phyloP scores from a whole-genome alignment of 2,329 filamentous ascomycete genomes.

The Cladosporium austrohemisphaericum region DNA sequence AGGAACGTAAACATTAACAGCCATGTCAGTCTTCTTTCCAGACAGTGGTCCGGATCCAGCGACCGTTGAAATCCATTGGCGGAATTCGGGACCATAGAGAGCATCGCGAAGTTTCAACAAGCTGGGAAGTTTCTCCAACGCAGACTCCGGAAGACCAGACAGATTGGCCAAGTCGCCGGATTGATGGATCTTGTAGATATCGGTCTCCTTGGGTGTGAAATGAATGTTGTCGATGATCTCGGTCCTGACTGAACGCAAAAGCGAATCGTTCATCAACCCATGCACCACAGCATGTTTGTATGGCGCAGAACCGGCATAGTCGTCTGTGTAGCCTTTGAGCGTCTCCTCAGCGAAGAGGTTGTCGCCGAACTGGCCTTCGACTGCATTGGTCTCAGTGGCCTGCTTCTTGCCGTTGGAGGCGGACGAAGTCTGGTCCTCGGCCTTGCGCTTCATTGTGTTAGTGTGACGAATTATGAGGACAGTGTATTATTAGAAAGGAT shows the following conservation, averaged over 20 bases:
- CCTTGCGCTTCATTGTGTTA: constrained; percentile 43
- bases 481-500: constrained; percentile 10
- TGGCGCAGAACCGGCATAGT: constrained; percentile 62
- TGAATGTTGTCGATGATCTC: constrained; percentile 89
- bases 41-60: constrained; percentile 83
- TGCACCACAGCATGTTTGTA: constrained; percentile 94
- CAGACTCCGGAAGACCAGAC: constrained; percentile 83
- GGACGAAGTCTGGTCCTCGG: constrained; percentile 27
- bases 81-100: constrained; percentile 85
- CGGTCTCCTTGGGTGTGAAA: constrained; percentile 97
- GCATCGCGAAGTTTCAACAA: constrained; percentile 90
- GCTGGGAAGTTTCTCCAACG: constrained; percentile 80
- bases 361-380: constrained; percentile 59
- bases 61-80: constrained; percentile 81
- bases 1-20: constrained; percentile 96
- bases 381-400: constrained; percentile 33
- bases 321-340: constrained; percentile 56
- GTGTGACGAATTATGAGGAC: neutral
- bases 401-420: constrained; percentile 39
- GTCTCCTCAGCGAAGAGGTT: constrained; percentile 62
- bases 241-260: constrained; percentile 79
- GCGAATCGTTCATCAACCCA: constrained; percentile 70
- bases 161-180: constrained; percentile 96
- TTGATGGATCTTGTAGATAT: constrained; percentile 99
- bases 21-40: constrained; percentile 96